Conservation (phyloP, 1,284 basidiomycete species). For the Farysia itapuensis region DNA sequence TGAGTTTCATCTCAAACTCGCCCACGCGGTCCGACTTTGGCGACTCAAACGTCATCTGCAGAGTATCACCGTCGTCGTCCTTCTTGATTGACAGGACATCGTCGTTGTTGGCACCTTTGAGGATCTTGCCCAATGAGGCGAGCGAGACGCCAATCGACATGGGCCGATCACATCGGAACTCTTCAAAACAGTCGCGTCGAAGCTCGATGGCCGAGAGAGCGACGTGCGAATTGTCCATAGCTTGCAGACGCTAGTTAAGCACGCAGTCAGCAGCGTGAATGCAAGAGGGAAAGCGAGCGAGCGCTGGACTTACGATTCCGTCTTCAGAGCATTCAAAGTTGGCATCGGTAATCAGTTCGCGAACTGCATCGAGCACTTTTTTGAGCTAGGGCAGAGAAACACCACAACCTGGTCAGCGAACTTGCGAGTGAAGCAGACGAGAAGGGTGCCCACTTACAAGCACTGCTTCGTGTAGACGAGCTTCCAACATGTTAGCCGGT, state of each 20-base stretch:
- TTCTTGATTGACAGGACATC: constrained; percentile 91
- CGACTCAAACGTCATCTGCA: constrained; percentile 88
- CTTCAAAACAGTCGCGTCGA: constrained; percentile 51
- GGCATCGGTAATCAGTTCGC: constrained; percentile 94
- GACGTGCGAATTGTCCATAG: constrained; percentile 99
- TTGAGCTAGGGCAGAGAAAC: constrained; percentile 37
- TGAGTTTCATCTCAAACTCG: constrained; percentile 98
- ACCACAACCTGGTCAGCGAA: background rate
- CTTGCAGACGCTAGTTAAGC: constrained; percentile 72
- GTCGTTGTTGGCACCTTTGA: constrained; percentile 96
- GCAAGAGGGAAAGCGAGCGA: background rate
- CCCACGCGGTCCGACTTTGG: constrained; percentile 89
- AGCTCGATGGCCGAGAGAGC: constrained; percentile 85
- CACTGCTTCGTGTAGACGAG: constrained; percentile 44
- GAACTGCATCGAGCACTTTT: constrained; percentile 70
- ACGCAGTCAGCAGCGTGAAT: background rate
- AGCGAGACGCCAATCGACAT: constrained; percentile 73
- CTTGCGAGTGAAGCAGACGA: background rate
- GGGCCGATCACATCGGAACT: constrained; percentile 90
- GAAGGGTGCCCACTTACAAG: constrained; percentile 24
- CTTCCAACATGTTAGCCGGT: constrained; percentile 44
- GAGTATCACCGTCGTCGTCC: constrained; percentile 83
- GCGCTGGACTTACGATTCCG: constrained; percentile 75
- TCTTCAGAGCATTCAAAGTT: constrained; percentile 98
- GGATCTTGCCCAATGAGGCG: constrained; percentile 85